Evolutionary conservation across 345 rosid genomes (phyloP), one percentile per base, ranked within the genome.

Genomic region (Pistacia integerrima): DNA sequence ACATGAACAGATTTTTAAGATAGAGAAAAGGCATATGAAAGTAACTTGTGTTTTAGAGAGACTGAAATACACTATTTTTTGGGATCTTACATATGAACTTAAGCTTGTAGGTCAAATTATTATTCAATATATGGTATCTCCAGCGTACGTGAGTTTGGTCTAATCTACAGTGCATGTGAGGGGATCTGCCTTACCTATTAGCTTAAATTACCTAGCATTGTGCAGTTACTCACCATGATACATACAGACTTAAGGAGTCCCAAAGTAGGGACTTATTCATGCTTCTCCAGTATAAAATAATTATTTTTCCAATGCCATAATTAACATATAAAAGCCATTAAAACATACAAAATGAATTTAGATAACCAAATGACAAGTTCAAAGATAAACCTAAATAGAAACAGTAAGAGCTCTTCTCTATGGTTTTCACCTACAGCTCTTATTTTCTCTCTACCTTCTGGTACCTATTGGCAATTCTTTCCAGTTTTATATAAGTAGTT

Each of bases 191-290:
- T 41, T 5, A 41, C 46, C 46, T 41, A 7, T 41, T 41, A 41
- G 46, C 46, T 7, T 41, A 41, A 41, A 8, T 41, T 41, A 41
- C 46, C 46, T 38, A 38, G 41, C 41, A 11, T 38, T 13, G 11
- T 48, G 22, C 30, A 20, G 49, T 11, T 48, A 36, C 1, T 51
- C 46, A 11, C 44, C 17, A 56, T 35, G 59, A 30, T 16, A 10
- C 14, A 63, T 44, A 41, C 2, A 28, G 12, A 72, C 36, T 28
- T 55, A n/a, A 11, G 20, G 8, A 57, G 6, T 66, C 18, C 60
- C 77, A 73, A 49, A 20, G 60, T 10, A 59, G 35, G 65, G 35
- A 46, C 20, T 18, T 8, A 6, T 48, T 73, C 48, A 49, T 73
- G 59, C 57, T 61, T 59, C 13, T 22, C 22, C 41, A 30, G 51